Conservation (phyloP, 257 asterid genomes). For the Nyctanthes arbortristis region DNA sequence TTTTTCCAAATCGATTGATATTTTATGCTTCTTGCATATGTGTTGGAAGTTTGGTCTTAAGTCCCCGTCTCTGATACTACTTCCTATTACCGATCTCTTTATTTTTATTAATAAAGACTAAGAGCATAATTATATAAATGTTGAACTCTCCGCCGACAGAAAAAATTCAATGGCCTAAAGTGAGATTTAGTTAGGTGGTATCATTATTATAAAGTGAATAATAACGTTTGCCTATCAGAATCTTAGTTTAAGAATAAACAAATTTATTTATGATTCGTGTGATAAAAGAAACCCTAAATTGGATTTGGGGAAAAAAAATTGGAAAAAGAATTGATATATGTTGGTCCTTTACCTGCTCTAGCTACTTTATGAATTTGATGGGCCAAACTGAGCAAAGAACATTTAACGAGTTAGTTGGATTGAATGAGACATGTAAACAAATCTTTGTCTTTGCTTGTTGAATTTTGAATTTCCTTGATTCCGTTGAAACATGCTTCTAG, state of each 20-base stretch:
- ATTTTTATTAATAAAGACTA: too few relatives aligned
- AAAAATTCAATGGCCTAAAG: neutral
- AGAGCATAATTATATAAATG: too few relatives aligned
- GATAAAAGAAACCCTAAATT: neutral
- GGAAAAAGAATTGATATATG: neutral
- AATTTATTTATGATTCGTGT: neutral
- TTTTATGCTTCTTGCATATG: too few relatives aligned
- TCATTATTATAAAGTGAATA: neutral
- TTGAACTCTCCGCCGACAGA: neutral
- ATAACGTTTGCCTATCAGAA: neutral
- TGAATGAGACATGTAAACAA: slow-evolving; percentile 36
- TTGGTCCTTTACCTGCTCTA: slow-evolving; percentile 25
- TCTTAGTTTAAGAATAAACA: neutral
- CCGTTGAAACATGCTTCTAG: neutral
- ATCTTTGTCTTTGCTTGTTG: slow-evolving; percentile 1
- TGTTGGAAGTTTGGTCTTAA: too few relatives aligned
- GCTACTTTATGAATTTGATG: slow-evolving; percentile 17
- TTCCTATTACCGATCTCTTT: too few relatives aligned
- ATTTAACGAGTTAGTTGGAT: slow-evolving; percentile 23
- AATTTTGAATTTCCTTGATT: slow-evolving; percentile 6
- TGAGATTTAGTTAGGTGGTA: neutral
- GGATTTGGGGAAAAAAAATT: neutral
- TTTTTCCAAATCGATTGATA: too few relatives aligned
- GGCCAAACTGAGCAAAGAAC: slow-evolving; percentile 26
- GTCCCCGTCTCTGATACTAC: too few relatives aligned